These are phyloP conservation scores for Stramenopiles sp. DNA, from an alignment of 352 stramenopile species.

Conservation along the genomic window DNA sequence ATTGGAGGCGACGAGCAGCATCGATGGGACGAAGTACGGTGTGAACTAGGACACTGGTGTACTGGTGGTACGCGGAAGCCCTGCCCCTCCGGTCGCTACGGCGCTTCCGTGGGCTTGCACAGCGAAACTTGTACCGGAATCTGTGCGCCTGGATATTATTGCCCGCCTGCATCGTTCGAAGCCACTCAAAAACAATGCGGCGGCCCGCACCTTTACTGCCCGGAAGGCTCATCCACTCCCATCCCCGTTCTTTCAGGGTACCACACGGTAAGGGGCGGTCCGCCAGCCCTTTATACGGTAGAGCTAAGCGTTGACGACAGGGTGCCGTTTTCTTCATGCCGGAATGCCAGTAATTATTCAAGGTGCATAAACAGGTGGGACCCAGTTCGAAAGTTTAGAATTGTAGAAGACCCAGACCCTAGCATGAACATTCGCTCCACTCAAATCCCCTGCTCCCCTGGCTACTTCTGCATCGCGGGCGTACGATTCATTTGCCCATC, in stretches of 20 bases:
- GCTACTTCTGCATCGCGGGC: not conserved
- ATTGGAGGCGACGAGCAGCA: not conserved
- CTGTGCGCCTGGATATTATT: constrained; percentile 13
- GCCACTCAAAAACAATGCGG: constrained; percentile 14
- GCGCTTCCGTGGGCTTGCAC: not conserved
- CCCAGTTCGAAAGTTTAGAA: too few relatives aligned
- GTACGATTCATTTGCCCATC: not conserved
- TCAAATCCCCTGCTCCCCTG: not conserved
- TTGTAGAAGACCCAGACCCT: not conserved
- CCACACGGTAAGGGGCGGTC: constrained; percentile 11
- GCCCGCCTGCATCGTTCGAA: constrained; percentile 13
- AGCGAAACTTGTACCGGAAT: not conserved
- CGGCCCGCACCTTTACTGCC: constrained; percentile 18
- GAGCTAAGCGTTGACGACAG: not conserved
- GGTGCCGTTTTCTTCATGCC: not conserved
- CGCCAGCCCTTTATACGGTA: not conserved
- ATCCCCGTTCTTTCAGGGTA: constrained; percentile 15
- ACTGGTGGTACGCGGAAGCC: not conserved
- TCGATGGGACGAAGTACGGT: not conserved
- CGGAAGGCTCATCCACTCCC: constrained; percentile 7
- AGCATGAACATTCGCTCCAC: not conserved
- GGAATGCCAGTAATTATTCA: constrained; percentile 3
- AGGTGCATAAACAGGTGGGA: too few relatives aligned
- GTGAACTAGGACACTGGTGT: not conserved
- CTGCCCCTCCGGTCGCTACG: not conserved